These are phyloP conservation scores for Fusarium euwallaceae DNA, from an alignment of 2,329 filamentous ascomycete species.

Conservation along the genomic window DNA sequence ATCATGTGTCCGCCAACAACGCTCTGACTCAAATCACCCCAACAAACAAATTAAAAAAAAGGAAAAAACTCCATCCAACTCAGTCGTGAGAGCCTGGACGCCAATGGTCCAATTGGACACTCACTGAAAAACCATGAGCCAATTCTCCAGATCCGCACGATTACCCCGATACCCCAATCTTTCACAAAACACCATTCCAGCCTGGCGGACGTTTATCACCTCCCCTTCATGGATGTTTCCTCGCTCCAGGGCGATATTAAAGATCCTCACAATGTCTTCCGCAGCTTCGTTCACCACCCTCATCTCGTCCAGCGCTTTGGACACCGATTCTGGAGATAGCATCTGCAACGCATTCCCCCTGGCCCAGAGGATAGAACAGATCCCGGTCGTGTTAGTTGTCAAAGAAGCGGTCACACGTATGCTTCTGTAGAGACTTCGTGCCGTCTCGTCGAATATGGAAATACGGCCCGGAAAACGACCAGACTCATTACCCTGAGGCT, in stretches of 20 bases:
- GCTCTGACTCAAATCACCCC: not conserved
- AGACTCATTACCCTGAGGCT: not conserved
- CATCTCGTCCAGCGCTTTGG: not conserved
- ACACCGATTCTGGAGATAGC: constrained; percentile 1
- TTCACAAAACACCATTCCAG: constrained; percentile 4
- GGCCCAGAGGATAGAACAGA: constrained; percentile 19
- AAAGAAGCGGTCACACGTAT: constrained; percentile 1
- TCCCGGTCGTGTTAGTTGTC: constrained; percentile 1
- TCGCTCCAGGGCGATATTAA: not conserved
- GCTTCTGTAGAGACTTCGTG: not conserved
- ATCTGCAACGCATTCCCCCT: constrained; percentile 7
- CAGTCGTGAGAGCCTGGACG: not conserved
- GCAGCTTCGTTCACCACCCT: not conserved
- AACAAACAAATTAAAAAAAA: not conserved
- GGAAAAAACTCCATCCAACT: not conserved
- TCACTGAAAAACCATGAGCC: not conserved
- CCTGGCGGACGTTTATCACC: not conserved
- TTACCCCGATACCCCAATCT: not conserved
- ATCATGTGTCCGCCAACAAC: not conserved
- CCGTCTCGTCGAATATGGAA: not conserved
- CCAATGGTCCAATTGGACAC: not conserved
- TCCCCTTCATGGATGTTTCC: not conserved
- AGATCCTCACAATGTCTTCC: not conserved
- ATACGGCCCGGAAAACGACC: not conserved
- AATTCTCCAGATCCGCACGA: not conserved